Percentiles rank a stretch among this genome's conserved stretches.
These are phyloP conservation scores for Chalaropsis thielavioides DNA, from an alignment of 2,329 filamentous ascomycete species.

Conservation along the genomic window DNA sequence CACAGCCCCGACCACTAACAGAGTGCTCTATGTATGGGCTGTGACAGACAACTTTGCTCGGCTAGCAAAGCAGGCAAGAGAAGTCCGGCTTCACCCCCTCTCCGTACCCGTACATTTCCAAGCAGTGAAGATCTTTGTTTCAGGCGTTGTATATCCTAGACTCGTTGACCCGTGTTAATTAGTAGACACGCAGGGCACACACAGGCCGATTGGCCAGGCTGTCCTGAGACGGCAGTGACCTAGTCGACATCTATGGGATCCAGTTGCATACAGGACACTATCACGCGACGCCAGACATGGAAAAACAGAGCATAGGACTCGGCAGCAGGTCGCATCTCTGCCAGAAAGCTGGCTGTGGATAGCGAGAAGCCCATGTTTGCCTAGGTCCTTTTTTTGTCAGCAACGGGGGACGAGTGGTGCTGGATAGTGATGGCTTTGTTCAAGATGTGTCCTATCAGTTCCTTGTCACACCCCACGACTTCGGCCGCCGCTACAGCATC, in stretches of 20 bases:
- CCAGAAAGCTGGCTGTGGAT: no score
- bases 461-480: no score
- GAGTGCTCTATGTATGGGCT: not conserved
- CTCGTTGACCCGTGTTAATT: not conserved
- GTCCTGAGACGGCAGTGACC: not conserved
- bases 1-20: not conserved
- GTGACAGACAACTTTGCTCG: not conserved
- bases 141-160: not conserved
- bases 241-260: not conserved
- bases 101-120: no score
- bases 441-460: no score
- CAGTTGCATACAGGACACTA: not conserved
- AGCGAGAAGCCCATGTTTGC: no score
- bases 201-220: not conserved
- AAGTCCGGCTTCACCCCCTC: not conserved
- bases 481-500: no score
- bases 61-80: not conserved
- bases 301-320: no score
- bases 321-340: no score
- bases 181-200: not conserved
- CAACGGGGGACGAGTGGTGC: no score
- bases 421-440: no score
- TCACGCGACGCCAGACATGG: not conserved
- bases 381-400: no score
- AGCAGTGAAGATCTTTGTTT: not conserved